Percentiles rank a stretch among this genome's conserved stretches.
phyloP scores from a whole-genome alignment of 768 basidiomycete genomes.

The Tylopilus vinaceipallidus region DNA sequence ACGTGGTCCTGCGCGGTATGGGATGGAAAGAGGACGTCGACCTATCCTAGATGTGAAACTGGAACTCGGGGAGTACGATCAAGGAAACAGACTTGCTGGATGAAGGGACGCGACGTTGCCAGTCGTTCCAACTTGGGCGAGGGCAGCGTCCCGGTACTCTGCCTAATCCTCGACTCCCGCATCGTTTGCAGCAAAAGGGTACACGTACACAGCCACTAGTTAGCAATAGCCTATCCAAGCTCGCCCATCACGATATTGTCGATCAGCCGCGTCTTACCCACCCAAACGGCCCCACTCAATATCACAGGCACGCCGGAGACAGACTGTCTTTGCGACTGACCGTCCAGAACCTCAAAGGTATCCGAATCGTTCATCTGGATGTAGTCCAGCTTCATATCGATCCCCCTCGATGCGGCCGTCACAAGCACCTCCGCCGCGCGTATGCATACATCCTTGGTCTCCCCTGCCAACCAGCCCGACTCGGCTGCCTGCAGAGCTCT shows the following conservation, averaged over 20 bases:
- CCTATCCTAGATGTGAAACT: conserved; percentile 35
- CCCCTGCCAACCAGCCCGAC: conserved; percentile 50
- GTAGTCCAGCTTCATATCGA: conserved; percentile 75
- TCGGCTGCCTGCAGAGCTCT: conserved; percentile 63
- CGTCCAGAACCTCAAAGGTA: conserved; percentile 63
- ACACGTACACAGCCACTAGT: conserved; percentile 16
- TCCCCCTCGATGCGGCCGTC: conserved; percentile 35
- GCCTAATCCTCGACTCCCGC: conserved; percentile 14
- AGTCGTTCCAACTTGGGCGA: conserved; percentile 34
- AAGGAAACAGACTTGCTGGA: conserved; percentile 44
- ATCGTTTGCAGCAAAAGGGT: conserved; percentile 1
- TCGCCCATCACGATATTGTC: conserved; percentile 86
- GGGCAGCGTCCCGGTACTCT: conserved; percentile 22
- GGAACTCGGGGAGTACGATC: background rate
- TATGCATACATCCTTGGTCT: conserved; percentile 50
- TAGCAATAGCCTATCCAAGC: conserved; percentile 12
- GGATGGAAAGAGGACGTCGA: conserved; percentile 62
- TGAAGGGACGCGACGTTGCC: conserved; percentile 47
- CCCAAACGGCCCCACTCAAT: conserved; percentile 83
- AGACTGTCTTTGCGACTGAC: conserved; percentile 27
- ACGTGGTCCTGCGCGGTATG: conserved; percentile 35
- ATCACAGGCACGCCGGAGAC: conserved; percentile 45
- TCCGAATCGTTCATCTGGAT: conserved; percentile 83
- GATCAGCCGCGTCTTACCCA: conserved; percentile 86
- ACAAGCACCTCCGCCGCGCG: conserved; percentile 43